Base-by-base conservation (phyloP, 306 rosid genomes). In the Fragaria ananassa region DNA sequence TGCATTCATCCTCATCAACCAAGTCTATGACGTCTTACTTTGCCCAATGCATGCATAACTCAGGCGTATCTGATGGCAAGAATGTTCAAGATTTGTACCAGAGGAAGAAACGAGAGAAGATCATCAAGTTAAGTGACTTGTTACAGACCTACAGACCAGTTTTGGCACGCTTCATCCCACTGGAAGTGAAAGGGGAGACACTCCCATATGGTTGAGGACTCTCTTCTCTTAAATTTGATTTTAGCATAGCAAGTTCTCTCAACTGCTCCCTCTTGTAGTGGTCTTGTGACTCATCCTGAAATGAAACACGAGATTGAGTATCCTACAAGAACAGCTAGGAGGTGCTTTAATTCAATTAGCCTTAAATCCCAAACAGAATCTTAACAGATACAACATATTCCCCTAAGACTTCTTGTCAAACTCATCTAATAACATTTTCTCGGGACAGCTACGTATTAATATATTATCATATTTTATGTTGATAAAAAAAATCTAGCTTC, bases 151-250 rank as follows among this genome's bases (percentile, higher is more conserved):
- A 91, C 68, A 86, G 77, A 79, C 87, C 94, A 54, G 97, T 89
- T 83, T 91, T 91, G 76, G 89, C 89, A 58, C 93, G 78, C 87
- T 91, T 89, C 82, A 91, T 87, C 81, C 90, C 97, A 60, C 85
- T 89, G 21, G 88, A 86, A 77, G 91, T 85, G 86, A 89, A 84
- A 58, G 97, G 92, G 70, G 93, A 89, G 81, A 85, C 80, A 78
- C 91, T 86, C 4, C 98, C 97, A 68, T 93, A 85, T 21, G 97
- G 97, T 15, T 93, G 93, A 14, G 98, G 96, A 78, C 97, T 89
- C 78, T 91, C 98, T 87, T 93, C 98, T 85, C 97, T 81, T 76
- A 91, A 82, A 81, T 88, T 93, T 29, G 97, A 91, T 81, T 93
- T 93, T 82, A 93, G 87, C 89, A 93, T 83, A 0, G 98, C 98